phyloP scores from a whole-genome alignment of 441 rosid species.

The Gossypium davidsonii region DNA sequence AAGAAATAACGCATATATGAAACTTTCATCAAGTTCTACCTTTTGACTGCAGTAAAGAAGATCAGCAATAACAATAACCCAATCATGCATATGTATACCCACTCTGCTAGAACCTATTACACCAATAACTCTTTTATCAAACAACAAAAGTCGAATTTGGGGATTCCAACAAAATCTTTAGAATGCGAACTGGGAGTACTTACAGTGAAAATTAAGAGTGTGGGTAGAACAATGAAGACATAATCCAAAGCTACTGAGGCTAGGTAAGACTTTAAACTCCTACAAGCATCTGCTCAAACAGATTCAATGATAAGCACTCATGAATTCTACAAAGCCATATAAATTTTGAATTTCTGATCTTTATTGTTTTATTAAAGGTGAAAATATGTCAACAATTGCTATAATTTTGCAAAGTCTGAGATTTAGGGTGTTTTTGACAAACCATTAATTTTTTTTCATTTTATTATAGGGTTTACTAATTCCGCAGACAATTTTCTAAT shows the following conservation, averaged over 20 bases:
- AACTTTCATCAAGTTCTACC: constrained; percentile 67
- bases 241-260: constrained; percentile 47
- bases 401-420: no score
- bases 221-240: constrained; percentile 51
- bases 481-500: no score
- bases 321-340: neutral
- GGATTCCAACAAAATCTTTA: neutral
- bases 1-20: neutral
- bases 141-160: neutral
- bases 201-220: constrained; percentile 68
- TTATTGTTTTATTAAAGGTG: neutral
- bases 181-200: constrained; percentile 18
- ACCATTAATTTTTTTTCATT: no score
- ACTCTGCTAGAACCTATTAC: constrained; percentile 64
- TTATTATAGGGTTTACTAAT: no score
- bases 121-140: neutral
- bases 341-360: neutral
- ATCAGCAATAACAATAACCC: constrained; percentile 31
- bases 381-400: no score
- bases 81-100: constrained; percentile 40
- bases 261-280: constrained; percentile 38
- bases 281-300: constrained; percentile 27
- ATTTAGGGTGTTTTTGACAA: no score
- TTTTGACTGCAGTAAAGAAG: constrained; percentile 42
- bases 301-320: neutral